These are phyloP conservation scores for Arthroderma sp. DNA, from an alignment of 2,329 filamentous ascomycete genomes.

Conservation along the genomic window DNA sequence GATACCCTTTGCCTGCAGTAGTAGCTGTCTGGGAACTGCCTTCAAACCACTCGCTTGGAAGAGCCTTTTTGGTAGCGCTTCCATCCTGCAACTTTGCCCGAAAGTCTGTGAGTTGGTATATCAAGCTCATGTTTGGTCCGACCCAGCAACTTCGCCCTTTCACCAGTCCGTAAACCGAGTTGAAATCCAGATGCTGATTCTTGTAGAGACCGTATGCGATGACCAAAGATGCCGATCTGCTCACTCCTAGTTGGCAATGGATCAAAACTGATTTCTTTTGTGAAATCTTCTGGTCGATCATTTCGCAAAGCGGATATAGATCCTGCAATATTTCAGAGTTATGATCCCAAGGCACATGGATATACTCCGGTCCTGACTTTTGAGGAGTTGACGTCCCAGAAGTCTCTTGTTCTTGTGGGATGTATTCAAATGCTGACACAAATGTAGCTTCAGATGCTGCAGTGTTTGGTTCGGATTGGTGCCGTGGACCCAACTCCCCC, in stretches of 20 bases:
- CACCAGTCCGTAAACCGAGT: conserved; percentile 51
- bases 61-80: conserved; percentile 16
- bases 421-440: conserved; percentile 37
- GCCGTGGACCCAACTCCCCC: conserved; percentile 15
- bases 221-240: conserved; percentile 51
- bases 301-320: conserved; percentile 43
- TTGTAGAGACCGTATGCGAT: conserved; percentile 55
- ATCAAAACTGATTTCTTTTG: conserved; percentile 48
- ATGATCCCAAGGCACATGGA: conserved; percentile 54
- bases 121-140: conserved; percentile 55
- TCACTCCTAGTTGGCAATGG: conserved; percentile 53
- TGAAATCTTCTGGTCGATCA: conserved; percentile 47
- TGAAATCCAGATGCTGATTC: conserved; percentile 47
- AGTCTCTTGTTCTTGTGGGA: conserved; percentile 17
- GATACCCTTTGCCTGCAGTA: background rate
- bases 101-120: conserved; percentile 55
- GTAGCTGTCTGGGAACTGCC: conserved; percentile 7
- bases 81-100: conserved; percentile 29
- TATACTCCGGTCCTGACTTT: conserved; percentile 42
- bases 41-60: conserved; percentile 25
- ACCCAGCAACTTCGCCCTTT: conserved; percentile 55
- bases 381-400: conserved; percentile 16
- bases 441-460: conserved; percentile 34
- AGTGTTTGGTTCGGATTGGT: conserved; percentile 29
- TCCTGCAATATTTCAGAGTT: conserved; percentile 55